Conservation (phyloP, 2,329 filamentous ascomycete genomes). For the Ustulina deusta region DNA sequence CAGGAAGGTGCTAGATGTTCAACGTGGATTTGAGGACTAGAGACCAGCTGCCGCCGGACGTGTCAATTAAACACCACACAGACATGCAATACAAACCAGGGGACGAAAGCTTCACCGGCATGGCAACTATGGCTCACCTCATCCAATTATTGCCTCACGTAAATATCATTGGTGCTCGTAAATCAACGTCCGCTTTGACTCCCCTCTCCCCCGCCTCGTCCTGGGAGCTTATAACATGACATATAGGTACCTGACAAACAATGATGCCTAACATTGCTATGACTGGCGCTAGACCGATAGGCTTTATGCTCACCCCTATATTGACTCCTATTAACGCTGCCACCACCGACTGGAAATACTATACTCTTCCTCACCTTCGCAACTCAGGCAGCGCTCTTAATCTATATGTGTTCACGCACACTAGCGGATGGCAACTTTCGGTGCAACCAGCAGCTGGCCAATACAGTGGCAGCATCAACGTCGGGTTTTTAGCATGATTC, state of each 20-base stretch:
- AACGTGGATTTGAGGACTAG: neutral
- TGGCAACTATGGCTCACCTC: neutral
- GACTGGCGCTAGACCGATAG: neutral
- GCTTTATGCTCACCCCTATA: neutral
- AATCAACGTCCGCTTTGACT: constrained; percentile 5
- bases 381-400: neutral
- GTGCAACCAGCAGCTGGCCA: neutral
- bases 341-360: neutral
- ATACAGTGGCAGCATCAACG: neutral
- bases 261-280: neutral
- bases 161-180: neutral
- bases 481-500: neutral
- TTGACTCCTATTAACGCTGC: neutral
- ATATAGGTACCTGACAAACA: constrained; percentile 2
- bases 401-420: neutral
- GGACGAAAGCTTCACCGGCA: neutral
- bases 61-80: neutral
- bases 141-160: neutral
- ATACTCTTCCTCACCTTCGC: neutral
- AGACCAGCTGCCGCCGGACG: neutral
- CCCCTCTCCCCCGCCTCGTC: neutral
- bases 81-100: neutral
- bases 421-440: neutral
- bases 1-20: neutral
- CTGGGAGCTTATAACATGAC: neutral